Conservation (phyloP, 345 rosid species). For the Erodium maritimum region DNA sequence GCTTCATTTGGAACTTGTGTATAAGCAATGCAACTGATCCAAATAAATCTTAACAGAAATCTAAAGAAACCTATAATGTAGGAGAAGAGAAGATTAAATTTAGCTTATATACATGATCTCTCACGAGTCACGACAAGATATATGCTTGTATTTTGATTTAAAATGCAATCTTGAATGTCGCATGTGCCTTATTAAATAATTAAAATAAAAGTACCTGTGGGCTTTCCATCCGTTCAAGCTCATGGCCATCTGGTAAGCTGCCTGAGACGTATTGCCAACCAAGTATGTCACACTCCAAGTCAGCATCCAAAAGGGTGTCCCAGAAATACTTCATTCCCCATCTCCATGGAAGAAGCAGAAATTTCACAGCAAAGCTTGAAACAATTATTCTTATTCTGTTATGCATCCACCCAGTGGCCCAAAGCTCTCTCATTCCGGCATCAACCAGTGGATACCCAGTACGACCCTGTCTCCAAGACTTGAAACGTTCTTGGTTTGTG, state of each 20-base stretch:
- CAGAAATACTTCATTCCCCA: constrained; percentile 98
- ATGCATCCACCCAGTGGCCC: constrained; percentile 98
- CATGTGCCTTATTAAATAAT: constrained; percentile 1
- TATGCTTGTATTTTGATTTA: neutral
- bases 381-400: constrained; percentile 80
- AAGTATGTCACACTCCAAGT: constrained; percentile 73
- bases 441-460: constrained; percentile 93
- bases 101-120: neutral
- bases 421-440: constrained; percentile 97
- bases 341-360: constrained; percentile 86
- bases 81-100: neutral
- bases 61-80: no score
- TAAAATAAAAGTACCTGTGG: constrained; percentile 43
- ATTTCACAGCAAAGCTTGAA: constrained; percentile 77
- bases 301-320: constrained; percentile 92
- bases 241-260: constrained; percentile 91
- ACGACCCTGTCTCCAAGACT: constrained; percentile 91
- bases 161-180: constrained; percentile 1
- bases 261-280: constrained; percentile 98
- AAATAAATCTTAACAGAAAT: no score
- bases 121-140: neutral
- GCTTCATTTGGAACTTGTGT: no score
- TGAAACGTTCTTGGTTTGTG: constrained; percentile 44
- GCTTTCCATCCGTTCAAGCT: constrained; percentile 75
- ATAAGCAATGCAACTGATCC: no score